These are phyloP conservation scores for Lachnellula arida DNA, from an alignment of 2,329 filamentous ascomycete species.

Conservation along the genomic window DNA sequence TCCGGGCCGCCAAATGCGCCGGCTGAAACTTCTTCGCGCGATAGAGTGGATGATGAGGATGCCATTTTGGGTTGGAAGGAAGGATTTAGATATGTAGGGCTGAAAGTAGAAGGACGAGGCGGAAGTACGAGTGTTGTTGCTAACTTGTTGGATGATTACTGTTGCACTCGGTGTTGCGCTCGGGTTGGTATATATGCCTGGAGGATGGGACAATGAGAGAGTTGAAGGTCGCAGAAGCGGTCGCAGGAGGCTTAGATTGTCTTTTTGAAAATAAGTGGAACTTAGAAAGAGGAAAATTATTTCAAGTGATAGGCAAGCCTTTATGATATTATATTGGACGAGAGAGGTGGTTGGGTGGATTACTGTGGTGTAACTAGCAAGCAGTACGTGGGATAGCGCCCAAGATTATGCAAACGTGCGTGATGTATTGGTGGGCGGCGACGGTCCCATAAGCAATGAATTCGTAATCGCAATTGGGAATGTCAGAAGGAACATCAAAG, in stretches of 20 bases:
- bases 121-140: background rate
- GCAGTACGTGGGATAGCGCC: slow-evolving; percentile 11
- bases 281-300: background rate
- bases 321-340: background rate
- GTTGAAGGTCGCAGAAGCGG: background rate
- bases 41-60: slow-evolving; percentile 6
- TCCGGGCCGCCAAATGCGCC: slow-evolving; percentile 14
- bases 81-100: slow-evolving; percentile 1
- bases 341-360: slow-evolving; percentile 7
- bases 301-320: background rate
- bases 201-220: background rate
- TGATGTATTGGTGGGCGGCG: slow-evolving; percentile 15
- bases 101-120: background rate
- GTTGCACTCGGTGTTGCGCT: slow-evolving; percentile 4
- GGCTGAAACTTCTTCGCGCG: slow-evolving; percentile 10
- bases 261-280: background rate
- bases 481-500: background rate
- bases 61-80: slow-evolving; percentile 14
- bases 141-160: background rate
- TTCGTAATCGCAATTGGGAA: slow-evolving; percentile 16
- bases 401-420: slow-evolving; percentile 22
- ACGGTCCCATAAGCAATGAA: slow-evolving; percentile 8
- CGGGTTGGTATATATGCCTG: slow-evolving; percentile 5
- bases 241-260: background rate
- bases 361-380: slow-evolving; percentile 6